Conservation (phyloP, 352 stramenopile genomes). For the Globisporangium emineosum region DNA sequence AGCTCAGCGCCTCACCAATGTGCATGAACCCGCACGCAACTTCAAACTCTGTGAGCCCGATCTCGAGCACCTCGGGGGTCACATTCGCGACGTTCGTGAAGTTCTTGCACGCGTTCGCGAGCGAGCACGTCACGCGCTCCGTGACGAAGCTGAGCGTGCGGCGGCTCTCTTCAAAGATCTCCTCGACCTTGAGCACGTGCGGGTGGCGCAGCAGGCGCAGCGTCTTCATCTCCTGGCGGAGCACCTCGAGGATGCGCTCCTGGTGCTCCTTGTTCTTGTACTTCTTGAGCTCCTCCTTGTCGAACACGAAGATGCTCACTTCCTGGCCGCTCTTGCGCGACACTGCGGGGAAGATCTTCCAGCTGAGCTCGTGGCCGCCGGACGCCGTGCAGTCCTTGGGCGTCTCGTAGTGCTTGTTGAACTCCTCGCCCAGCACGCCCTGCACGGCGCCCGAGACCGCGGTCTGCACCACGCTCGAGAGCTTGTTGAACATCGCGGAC, state of each 20-base stretch:
- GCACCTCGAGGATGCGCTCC: conserved; percentile 83
- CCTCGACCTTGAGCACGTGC: conserved; percentile 88
- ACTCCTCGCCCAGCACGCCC: conserved; percentile 74
- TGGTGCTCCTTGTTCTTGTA: conserved; percentile 84
- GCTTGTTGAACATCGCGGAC: conserved; percentile 69
- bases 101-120: conserved; percentile 90
- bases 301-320: conserved; percentile 85
- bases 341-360: conserved; percentile 83
- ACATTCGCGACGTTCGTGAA: conserved; percentile 85
- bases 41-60: conserved; percentile 87
- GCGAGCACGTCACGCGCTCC: conserved; percentile 86
- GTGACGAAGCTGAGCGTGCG: conserved; percentile 89
- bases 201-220: conserved; percentile 82
- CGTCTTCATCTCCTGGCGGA: conserved; percentile 88
- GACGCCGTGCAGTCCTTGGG: conserved; percentile 83
- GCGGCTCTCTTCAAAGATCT: conserved; percentile 86
- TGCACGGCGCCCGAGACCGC: conserved; percentile 47
- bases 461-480: conserved; percentile 71
- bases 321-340: conserved; percentile 77
- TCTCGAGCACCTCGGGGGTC: conserved; percentile 84
- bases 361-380: conserved; percentile 76
- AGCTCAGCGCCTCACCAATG: conserved; percentile 87
- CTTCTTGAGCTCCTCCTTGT: conserved; percentile 84
- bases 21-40: conserved; percentile 86
- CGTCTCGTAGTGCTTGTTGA: conserved; percentile 84